Conservation (phyloP, 2,329 filamentous ascomycete genomes). For the Fusarium haematococcum region DNA sequence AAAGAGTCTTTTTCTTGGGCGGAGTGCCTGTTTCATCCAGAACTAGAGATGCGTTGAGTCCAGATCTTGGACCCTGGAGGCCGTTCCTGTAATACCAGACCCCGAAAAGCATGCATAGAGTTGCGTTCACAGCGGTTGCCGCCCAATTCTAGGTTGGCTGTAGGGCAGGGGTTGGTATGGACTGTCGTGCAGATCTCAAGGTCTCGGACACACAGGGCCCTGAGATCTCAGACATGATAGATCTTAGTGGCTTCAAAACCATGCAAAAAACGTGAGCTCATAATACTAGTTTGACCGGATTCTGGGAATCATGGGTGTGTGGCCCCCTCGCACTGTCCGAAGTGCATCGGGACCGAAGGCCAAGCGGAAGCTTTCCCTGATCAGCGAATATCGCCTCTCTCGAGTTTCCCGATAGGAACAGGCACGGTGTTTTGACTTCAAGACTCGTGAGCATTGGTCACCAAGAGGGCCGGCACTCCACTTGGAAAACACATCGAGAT, state of each 20-base stretch:
- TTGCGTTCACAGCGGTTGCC: neutral
- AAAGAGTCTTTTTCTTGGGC: neutral
- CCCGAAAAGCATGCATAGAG: neutral
- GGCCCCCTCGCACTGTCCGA: slow-evolving; percentile 1
- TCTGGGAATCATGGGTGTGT: neutral
- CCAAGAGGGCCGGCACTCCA: neutral
- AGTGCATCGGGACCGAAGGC: slow-evolving; percentile 2
- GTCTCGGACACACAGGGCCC: neutral
- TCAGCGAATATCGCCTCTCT: neutral
- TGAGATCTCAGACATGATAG: neutral
- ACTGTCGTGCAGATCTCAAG: neutral
- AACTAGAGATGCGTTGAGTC: neutral
- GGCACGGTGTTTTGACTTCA: neutral
- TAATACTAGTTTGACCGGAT: neutral
- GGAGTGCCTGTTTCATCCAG: neutral
- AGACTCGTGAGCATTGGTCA: neutral
- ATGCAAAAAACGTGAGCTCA: slow-evolving; percentile 4
- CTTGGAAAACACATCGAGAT: neutral
- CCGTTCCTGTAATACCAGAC: neutral
- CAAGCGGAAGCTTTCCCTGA: neutral
- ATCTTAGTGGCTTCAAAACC: neutral
- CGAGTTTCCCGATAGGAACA: neutral
- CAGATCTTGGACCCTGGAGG: neutral
- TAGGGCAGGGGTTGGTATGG: neutral
- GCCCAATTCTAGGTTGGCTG: neutral